Percentiles rank a stretch among this genome's conserved stretches.
Evolutionary conservation across 2,329 filamentous ascomycete species (phyloP).

Genomic region (Alternaria sp.): DNA sequence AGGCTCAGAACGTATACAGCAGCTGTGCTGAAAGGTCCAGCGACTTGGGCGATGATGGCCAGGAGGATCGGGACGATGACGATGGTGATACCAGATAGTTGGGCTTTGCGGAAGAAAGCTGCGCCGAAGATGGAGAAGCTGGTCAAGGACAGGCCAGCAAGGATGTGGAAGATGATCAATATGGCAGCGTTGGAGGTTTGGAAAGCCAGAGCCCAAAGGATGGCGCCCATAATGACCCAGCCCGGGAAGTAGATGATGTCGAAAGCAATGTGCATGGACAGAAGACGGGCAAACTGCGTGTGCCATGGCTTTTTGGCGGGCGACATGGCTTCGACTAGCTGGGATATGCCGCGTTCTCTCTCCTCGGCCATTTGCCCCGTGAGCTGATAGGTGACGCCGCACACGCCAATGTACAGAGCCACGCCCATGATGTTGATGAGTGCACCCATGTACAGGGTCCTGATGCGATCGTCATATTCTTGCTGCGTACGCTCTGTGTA

Average conservation of each 20-base stretch:
- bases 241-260: conserved; percentile 79
- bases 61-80: conserved; percentile 76
- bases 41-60: conserved; percentile 80
- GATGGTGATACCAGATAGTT: conserved; percentile 83
- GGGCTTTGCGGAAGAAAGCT: conserved; percentile 83
- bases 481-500: conserved; percentile 75
- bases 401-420: conserved; percentile 77
- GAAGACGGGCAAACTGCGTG: conserved; percentile 75
- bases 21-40: conserved; percentile 66
- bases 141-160: conserved; percentile 76
- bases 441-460: conserved; percentile 71
- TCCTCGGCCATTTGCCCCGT: conserved; percentile 86
- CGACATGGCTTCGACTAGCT: conserved; percentile 91
- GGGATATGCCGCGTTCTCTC: conserved; percentile 84
- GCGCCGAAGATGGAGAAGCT: conserved; percentile 83
- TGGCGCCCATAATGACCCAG: conserved; percentile 78
- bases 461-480: conserved; percentile 70
- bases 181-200: conserved; percentile 52
- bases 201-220: conserved; percentile 67
- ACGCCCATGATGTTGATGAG: conserved; percentile 80
- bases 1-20: conserved; percentile 73
- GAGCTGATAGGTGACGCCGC: conserved; percentile 85
- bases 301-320: conserved; percentile 76
- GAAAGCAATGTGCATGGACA: conserved; percentile 82
- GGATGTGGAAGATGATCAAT: conserved; percentile 67